Evolutionary conservation across 495 filamentous ascomycete genomes (phyloP), one percentile per base, ranked within the genome.

Genomic region (Pseudoneurospora amorphoporcata): DNA sequence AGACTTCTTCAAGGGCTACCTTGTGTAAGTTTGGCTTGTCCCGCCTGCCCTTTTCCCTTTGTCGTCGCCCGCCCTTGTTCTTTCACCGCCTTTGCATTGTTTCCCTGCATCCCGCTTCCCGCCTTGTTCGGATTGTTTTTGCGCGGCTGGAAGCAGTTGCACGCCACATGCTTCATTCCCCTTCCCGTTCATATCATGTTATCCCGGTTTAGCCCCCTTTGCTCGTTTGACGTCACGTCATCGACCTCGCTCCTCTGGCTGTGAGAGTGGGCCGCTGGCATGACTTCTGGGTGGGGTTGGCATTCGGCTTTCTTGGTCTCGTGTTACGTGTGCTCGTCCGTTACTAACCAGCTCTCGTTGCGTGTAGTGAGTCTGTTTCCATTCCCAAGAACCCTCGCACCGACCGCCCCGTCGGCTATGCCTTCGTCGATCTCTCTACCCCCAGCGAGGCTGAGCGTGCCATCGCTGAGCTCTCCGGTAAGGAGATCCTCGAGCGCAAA

Each of bases 371-470:
- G 86, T 96, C 92, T 80, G 93, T 92, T 80, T 98, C 95, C 71
- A 99, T 99, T 81, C 95, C 95, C 72, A 97, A 95, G 87, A 98
- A 99, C 86, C 95, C 95, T 82, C 95, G 95, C 83, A 99, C 94
- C 82, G 92, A 91, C 82, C 95, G 96, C 80, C 95, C 95, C 47
- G 95, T 99, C 82, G 95, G 95, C 74, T 99, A 99, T 81, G 95
- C 95, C 78, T 99, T 99, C 81, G 95, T 99, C 78, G 95, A 98
- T 79, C 90, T 99, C 68, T 94, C 92, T 65, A 97, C 95, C 70
- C 93, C 96, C 58, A 88, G 87, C 73, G 96, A 99, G 85, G 95
- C 95, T 72, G 92, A 97, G 82, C 91, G 93, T 80, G 95, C 95
- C 77, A 98, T 99, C 77, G 86, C 86, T 77, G 92, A 95, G 82